Percentiles rank a stretch among this genome's conserved stretches.
These are phyloP conservation scores for Millerozyma acaciae DNA, from an alignment of 805 yeast species.

Conservation along the genomic window DNA sequence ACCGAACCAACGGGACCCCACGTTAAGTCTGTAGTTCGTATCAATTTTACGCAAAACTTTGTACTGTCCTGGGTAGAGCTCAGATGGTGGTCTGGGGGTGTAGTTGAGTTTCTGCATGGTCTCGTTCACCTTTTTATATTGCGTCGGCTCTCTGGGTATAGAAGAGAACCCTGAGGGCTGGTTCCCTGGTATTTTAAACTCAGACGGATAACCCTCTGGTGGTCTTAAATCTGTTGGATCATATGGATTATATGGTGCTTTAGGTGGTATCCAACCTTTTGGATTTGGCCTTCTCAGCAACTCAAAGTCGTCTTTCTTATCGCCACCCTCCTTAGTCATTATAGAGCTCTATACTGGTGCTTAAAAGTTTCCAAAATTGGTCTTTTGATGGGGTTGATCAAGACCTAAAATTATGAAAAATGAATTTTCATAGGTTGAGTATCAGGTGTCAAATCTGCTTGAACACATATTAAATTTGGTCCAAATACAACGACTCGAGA, in stretches of 20 bases:
- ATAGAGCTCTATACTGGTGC: too few relatives aligned
- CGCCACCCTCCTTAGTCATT: too few relatives aligned
- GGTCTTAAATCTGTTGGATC: constrained; percentile 77
- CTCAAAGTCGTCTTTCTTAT: constrained; percentile 13
- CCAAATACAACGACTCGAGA: too few relatives aligned
- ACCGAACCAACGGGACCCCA: constrained; percentile 60
- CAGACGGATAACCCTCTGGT: constrained; percentile 82
- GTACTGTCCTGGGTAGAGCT: constrained; percentile 73
- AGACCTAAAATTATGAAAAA: too few relatives aligned
- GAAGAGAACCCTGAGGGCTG: constrained; percentile 51
- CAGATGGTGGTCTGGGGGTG: constrained; percentile 74
- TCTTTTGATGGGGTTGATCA: too few relatives aligned
- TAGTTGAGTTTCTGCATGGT: constrained; percentile 73
- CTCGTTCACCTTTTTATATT: constrained; percentile 62
- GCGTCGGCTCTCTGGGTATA: constrained; percentile 63
- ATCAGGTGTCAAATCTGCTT: too few relatives aligned
- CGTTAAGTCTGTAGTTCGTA: constrained; percentile 48
- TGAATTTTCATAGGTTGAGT: too few relatives aligned
- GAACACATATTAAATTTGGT: too few relatives aligned
- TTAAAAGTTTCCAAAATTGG: too few relatives aligned
- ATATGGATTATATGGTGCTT: constrained; percentile 82
- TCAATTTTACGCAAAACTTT: constrained; percentile 63
- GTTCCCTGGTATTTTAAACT: constrained; percentile 63
- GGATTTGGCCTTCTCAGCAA: constrained; percentile 69
- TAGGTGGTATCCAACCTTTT: constrained; percentile 75